A percentile compares a stretch with the other conserved stretches of the same genome.
Evolutionary conservation across 2,329 filamentous ascomycete genomes (phyloP).

Genomic region (Aspergillus sclerotialis): DNA sequence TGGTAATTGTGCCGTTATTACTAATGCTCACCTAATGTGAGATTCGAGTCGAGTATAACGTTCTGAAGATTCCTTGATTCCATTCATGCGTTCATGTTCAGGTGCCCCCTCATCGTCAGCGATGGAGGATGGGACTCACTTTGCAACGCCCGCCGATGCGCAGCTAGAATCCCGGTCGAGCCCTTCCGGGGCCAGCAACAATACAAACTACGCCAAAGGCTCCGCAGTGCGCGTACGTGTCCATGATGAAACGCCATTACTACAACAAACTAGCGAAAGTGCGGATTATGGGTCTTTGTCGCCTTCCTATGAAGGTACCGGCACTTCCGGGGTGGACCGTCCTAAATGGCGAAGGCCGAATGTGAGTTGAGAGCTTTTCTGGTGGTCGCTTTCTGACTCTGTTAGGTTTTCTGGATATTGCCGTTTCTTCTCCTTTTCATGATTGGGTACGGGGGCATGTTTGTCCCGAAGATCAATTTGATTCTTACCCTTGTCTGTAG

Average conservation of each 20-base stretch:
- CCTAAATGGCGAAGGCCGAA: conserved; percentile 41
- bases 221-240: conserved; percentile 15
- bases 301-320: conserved; percentile 3
- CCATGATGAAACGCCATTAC: conserved; percentile 18
- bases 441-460: conserved; percentile 74
- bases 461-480: conserved; percentile 83
- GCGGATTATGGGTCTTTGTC: conserved; percentile 5
- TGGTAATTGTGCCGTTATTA: too few relatives aligned
- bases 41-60: too few relatives aligned
- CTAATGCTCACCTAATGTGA: too few relatives aligned
- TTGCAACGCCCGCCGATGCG: conserved; percentile 26
- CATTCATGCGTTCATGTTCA: background rate
- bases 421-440: conserved; percentile 75
- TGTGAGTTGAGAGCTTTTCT: conserved; percentile 26
- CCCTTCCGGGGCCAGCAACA: conserved; percentile 6
- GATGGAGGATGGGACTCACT: conserved; percentile 29
- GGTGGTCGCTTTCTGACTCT: conserved; percentile 5
- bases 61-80: too few relatives aligned
- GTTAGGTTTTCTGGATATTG: conserved; percentile 73
- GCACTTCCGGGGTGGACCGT: conserved; percentile 25
- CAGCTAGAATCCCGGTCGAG: conserved; percentile 12
- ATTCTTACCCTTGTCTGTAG: conserved; percentile 78
- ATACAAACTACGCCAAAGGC: conserved; percentile 11
- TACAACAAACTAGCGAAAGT: conserved; percentile 5
- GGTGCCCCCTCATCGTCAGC: background rate